Evolutionary conservation across 1,139 yeast genomes (phyloP), one percentile per base, ranked within the genome.

Genomic region (Diutina pseudorugosa): DNA sequence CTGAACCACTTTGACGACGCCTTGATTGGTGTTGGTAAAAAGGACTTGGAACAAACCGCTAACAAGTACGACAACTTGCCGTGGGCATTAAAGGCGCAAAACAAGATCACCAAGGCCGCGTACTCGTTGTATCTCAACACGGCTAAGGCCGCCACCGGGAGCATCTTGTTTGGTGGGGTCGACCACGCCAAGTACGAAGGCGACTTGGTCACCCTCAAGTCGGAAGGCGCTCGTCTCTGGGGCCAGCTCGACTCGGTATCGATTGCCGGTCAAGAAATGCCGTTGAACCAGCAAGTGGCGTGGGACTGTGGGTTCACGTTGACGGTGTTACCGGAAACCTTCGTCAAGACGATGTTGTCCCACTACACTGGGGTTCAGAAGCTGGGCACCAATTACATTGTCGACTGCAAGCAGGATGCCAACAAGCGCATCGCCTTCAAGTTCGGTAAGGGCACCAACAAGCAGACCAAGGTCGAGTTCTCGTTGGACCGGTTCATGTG

Each of bases 171-270:
- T 49, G 51, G 51, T 23, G 51, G 51, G 9, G 23, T 49, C 16
- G 51, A 49, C 45, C 36, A 49, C n/a, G 51, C 51, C 40, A 49
- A 49, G 20, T 49, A 40, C 18, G 18, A 19, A 4, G 51, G 51
- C 14, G 33, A 36, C 8, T 41, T 49, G 40, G 47, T 47, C 36
- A 51, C 53, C 4, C 42, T 54, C 25, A 56, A 56, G 9, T 27
- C 41, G 12, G n/a, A 23, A 9, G 49, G 40, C 21, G 20, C 41
- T n/a, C 27, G 49, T 21, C 19, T 45, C 5, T 45, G 40, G 40
- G 49, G 49, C n/a, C 18, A n/a, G 40, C 21, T 45, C 7, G 49
- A 45, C 40, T n/a, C 49, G 18, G 21, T 45, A 7, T 8, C 21
- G 16, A 18, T 45, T 14, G 40, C 20, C 27, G 49, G 49, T 19